These are phyloP conservation scores for Fusarium ramigenum DNA, from an alignment of 2,329 filamentous ascomycete species.

Conservation along the genomic window DNA sequence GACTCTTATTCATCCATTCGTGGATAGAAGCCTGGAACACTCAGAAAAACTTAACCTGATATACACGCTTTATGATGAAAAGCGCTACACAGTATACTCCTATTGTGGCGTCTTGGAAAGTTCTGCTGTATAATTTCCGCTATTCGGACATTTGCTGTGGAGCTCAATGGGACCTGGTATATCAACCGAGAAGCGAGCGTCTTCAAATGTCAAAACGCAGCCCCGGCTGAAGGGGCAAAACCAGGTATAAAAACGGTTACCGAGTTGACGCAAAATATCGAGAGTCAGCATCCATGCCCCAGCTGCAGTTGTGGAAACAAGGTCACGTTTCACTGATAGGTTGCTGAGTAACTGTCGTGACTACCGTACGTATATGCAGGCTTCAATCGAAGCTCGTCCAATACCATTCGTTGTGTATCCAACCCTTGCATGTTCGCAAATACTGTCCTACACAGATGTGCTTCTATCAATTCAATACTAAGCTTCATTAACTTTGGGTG, in stretches of 20 bases:
- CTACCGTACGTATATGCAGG: slow-evolving; percentile 3
- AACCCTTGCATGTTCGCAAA: slow-evolving; percentile 1
- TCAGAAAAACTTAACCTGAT: background rate
- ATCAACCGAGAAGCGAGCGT: background rate
- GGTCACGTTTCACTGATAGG: slow-evolving; percentile 20
- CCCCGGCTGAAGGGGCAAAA: background rate
- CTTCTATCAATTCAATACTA: background rate
- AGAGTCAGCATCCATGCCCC: slow-evolving; percentile 9
- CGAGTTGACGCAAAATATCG: slow-evolving; percentile 12
- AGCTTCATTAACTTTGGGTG: slow-evolving; percentile 1
- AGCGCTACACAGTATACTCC: background rate
- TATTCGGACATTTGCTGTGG: slow-evolving; percentile 6
- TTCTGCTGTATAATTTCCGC: background rate
- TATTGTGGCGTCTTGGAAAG: background rate
- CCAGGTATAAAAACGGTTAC: background rate
- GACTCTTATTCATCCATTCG: background rate
- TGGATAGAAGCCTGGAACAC: background rate
- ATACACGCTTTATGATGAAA: background rate
- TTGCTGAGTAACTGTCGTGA: slow-evolving; percentile 27
- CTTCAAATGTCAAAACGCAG: background rate
- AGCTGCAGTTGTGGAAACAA: slow-evolving; percentile 11
- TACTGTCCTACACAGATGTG: slow-evolving; percentile 16
- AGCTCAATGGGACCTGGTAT: slow-evolving; percentile 1
- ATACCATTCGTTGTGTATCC: slow-evolving; percentile 6
- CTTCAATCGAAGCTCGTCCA: background rate